Evolutionary conservation across 345 rosid genomes (phyloP).

Genomic region (Hibiscus tridactylites): DNA sequence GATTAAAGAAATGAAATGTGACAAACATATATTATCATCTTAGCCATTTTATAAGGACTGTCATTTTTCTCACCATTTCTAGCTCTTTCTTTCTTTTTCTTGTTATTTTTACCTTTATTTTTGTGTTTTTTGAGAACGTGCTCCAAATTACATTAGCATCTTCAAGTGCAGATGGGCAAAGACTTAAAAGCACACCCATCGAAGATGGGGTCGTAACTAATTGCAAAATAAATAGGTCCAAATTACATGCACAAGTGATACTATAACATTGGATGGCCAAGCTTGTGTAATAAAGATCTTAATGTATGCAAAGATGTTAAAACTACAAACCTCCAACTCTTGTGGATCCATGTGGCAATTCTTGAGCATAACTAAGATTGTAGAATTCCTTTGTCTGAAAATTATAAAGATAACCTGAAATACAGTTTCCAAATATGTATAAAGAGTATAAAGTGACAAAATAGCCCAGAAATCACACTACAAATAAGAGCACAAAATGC

Average conservation of each 20-base stretch:
- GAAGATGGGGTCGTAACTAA: not conserved
- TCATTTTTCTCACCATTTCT: not conserved
- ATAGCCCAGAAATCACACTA: not conserved
- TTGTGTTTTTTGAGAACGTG: not conserved
- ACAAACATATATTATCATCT: not conserved
- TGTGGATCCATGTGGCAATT: slow-evolving; percentile 70
- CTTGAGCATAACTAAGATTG: slow-evolving; percentile 86
- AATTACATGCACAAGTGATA: not conserved
- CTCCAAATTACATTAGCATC: not conserved
- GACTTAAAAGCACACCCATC: not conserved
- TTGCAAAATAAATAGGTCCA: not conserved
- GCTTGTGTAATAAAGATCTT: not conserved
- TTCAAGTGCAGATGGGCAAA: not conserved
- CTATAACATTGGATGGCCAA: not conserved
- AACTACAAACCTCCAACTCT: slow-evolving; percentile 74
- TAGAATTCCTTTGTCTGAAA: slow-evolving; percentile 85
- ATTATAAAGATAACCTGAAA: slow-evolving; percentile 80
- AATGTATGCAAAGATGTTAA: not conserved
- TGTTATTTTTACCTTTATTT: not conserved
- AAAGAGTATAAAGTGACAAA: not conserved
- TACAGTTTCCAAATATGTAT: slow-evolving; percentile 2
- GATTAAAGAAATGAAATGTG: not conserved
- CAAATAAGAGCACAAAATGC: not conserved
- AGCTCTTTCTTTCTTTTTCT: not conserved
- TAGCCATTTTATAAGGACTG: not conserved